These are phyloP conservation scores for Aurantiochytrium sp. DNA, from an alignment of 108 stramenopile genomes.

Conservation along the genomic window DNA sequence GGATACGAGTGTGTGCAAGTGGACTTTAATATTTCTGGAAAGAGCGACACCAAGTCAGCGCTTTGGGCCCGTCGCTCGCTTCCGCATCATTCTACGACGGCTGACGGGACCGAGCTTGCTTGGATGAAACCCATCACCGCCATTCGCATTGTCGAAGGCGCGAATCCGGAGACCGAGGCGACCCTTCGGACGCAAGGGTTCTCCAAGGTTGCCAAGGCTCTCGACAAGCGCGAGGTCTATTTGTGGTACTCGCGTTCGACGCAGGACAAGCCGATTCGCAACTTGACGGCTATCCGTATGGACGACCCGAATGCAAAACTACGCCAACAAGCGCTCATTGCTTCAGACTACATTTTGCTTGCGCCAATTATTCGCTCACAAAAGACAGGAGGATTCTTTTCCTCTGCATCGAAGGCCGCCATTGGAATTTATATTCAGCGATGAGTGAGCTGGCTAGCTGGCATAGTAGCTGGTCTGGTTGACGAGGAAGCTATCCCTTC, in stretches of 20 bases:
- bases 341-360: neutral
- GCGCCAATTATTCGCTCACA: neutral
- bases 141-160: neutral
- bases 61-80: neutral
- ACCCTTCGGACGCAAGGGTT: neutral
- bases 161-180: neutral
- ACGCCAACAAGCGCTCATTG: neutral
- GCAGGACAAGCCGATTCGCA: neutral
- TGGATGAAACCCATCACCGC: conserved; percentile 2
- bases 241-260: neutral
- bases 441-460: neutral
- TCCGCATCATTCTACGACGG: neutral
- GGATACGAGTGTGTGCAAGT: neutral
- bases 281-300: neutral
- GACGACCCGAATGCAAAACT: neutral
- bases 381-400: neutral
- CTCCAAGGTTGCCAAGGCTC: neutral
- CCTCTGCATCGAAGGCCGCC: neutral
- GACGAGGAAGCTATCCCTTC: too few species aligned
- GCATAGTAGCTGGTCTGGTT: too few species aligned
- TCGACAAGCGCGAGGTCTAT: neutral
- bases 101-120: neutral
- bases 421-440: neutral
- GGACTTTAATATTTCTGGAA: neutral
- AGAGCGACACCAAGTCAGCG: neutral